Percentiles rank a stretch among this genome's conserved stretches.
Conservation (phyloP, 768 basidiomycete genomes). For the Dentipellis fragilis region DNA sequence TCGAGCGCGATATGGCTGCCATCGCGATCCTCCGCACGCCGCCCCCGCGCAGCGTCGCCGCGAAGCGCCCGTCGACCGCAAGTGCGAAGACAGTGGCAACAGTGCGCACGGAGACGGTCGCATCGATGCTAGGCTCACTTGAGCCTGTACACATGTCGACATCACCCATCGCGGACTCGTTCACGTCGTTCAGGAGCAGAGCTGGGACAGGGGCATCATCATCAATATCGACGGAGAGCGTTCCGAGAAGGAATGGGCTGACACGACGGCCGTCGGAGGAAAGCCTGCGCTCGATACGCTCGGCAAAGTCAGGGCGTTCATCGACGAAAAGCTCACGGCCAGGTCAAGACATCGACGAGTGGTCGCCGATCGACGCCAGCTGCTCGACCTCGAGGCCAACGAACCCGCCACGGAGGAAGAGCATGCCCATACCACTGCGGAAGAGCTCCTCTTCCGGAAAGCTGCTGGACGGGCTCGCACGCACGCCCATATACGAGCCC, state of each 20-base stretch:
- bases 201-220: not conserved
- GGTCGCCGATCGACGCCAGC: constrained; percentile 4
- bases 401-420: constrained; percentile 34
- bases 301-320: constrained; percentile 27
- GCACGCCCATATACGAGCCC: not conserved
- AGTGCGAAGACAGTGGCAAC: constrained; percentile 1
- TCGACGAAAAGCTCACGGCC: constrained; percentile 18
- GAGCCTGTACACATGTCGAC: constrained; percentile 15
- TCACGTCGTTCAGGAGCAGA: not conserved
- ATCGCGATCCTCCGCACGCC: constrained; percentile 27
- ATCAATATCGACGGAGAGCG: constrained; percentile 7
- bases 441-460: constrained; percentile 20
- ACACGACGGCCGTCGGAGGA: constrained; percentile 27
- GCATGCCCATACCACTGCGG: constrained; percentile 33
- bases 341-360: constrained; percentile 19
- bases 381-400: not conserved
- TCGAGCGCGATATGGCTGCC: constrained; percentile 36
- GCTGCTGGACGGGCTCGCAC: constrained; percentile 12
- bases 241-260: constrained; percentile 8
- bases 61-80: not conserved
- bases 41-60: not conserved
- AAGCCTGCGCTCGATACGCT: constrained; percentile 27
- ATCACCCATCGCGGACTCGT: not conserved
- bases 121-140: constrained; percentile 5
- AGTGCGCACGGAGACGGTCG: constrained; percentile 2